Conservation (phyloP, 495 filamentous ascomycete species). For the Pyronema omphalodes region DNA sequence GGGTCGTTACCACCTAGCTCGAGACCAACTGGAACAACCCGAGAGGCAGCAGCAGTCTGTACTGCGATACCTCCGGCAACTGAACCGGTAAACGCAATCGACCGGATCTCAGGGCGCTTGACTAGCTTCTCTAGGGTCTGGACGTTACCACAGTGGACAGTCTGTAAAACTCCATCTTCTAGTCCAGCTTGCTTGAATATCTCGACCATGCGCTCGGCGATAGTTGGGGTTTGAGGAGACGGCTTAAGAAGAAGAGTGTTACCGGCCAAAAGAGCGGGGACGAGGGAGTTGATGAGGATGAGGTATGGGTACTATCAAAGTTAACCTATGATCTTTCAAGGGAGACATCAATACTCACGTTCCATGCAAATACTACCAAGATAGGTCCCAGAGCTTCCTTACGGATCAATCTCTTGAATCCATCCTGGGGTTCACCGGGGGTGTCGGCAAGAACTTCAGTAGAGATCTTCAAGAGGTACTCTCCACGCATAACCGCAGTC, state of each 20-base stretch:
- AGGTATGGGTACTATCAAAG: constrained; percentile 70
- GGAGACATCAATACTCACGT: constrained; percentile 37
- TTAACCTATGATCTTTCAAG: neutral
- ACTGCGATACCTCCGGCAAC: constrained; percentile 69
- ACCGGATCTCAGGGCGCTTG: constrained; percentile 48
- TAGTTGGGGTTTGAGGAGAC: constrained; percentile 80
- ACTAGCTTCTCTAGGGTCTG: constrained; percentile 52
- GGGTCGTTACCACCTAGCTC: constrained; percentile 90
- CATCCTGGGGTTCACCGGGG: constrained; percentile 59
- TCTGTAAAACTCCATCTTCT: constrained; percentile 64
- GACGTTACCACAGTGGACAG: constrained; percentile 67
- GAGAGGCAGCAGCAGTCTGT: constrained; percentile 62
- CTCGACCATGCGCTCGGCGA: constrained; percentile 60
- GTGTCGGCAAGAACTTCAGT: constrained; percentile 53
- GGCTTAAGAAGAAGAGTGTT: constrained; percentile 85
- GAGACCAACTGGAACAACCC: constrained; percentile 65
- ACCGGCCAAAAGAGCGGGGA: constrained; percentile 71
- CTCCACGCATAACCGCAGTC: constrained; percentile 61
- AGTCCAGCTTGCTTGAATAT: constrained; percentile 64
- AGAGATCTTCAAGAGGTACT: constrained; percentile 68
- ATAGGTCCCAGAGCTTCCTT: constrained; percentile 72
- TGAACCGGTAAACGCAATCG: constrained; percentile 87
- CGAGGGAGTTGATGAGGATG: constrained; percentile 73
- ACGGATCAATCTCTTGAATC: constrained; percentile 74
- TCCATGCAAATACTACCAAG: constrained; percentile 85